phyloP scores from a whole-genome alignment of 1,284 basidiomycete species.

The Taiwanofungus camphoratus region DNA sequence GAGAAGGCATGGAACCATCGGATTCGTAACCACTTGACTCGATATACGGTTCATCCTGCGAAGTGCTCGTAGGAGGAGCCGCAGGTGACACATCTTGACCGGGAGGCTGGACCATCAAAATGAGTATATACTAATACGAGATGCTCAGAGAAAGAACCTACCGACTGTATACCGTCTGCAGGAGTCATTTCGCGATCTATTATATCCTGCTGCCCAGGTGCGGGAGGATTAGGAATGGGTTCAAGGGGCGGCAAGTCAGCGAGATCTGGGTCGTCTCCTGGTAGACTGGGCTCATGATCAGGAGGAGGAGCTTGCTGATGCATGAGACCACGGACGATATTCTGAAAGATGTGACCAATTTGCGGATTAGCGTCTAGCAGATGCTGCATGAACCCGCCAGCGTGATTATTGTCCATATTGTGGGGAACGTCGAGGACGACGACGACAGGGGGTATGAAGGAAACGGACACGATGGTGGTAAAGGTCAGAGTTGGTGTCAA shows the following conservation, averaged over 20 bases:
- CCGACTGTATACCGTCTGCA: constrained; percentile 1
- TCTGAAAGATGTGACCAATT: constrained; percentile 13
- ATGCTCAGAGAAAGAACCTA: neutral
- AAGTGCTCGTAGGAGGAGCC: too few relatives aligned
- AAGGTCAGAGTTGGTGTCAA: constrained; percentile 7
- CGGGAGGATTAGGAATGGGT: neutral
- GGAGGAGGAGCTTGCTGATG: constrained; percentile 2
- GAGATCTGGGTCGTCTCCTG: constrained; percentile 3
- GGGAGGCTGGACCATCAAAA: neutral
- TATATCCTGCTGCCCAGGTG: constrained; percentile 1
- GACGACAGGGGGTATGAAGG: constrained; percentile 1
- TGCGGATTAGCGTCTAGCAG: constrained; percentile 14
- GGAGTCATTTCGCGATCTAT: constrained; percentile 7
- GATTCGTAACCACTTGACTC: neutral
- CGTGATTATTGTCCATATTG: constrained; percentile 18
- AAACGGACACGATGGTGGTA: constrained; percentile 11
- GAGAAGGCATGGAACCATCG: constrained; percentile 5
- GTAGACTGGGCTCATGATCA: neutral
- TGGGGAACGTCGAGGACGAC: constrained; percentile 8
- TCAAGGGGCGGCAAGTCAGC: constrained; percentile 9
- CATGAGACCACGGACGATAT: constrained; percentile 14
- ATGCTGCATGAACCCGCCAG: constrained; percentile 14
- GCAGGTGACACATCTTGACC: constrained; percentile 1
- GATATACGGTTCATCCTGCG: too few relatives aligned
- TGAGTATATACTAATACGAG: neutral